phyloP scores from a whole-genome alignment of 78 protist genomes.

The Mantamonas sphyraenae region DNA sequence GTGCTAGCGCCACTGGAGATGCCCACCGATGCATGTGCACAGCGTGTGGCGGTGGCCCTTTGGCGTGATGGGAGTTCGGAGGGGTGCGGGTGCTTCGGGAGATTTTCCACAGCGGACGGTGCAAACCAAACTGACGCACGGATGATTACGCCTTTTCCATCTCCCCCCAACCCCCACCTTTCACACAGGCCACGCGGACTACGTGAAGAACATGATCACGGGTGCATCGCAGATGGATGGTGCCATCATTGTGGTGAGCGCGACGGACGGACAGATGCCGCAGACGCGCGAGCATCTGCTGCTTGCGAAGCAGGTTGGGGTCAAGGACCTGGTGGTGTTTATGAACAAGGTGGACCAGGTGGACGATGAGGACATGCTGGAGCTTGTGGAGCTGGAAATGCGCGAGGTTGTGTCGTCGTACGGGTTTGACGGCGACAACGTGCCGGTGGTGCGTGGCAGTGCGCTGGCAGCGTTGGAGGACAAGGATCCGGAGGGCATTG shows the following conservation, averaged over 20 bases:
- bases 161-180: too few species aligned
- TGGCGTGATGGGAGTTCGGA: too few species aligned
- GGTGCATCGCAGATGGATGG: constrained; percentile 93
- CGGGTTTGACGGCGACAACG: constrained; percentile 79
- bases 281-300: constrained; percentile 94
- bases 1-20: too few species aligned
- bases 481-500: constrained; percentile 26
- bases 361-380: constrained; percentile 82
- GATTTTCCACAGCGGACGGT: too few species aligned
- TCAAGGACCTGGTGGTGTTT: constrained; percentile 78
- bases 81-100: too few species aligned
- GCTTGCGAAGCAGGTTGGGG: constrained; percentile 81
- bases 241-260: constrained; percentile 85
- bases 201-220: constrained; percentile 95
- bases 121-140: too few species aligned
- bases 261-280: constrained; percentile 90
- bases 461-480: constrained; percentile 78
- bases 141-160: too few species aligned
- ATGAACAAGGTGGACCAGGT: constrained; percentile 81
- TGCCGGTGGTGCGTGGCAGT: constrained; percentile 52
- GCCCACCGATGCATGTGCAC: too few species aligned
- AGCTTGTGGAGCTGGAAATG: constrained; percentile 88
- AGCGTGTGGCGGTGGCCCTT: too few species aligned
- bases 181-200: constrained; percentile 83
- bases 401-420: constrained; percentile 62